Evolutionary conservation across 1,284 basidiomycete genomes (phyloP).

Genomic region (Papiliotrema flavescens): DNA sequence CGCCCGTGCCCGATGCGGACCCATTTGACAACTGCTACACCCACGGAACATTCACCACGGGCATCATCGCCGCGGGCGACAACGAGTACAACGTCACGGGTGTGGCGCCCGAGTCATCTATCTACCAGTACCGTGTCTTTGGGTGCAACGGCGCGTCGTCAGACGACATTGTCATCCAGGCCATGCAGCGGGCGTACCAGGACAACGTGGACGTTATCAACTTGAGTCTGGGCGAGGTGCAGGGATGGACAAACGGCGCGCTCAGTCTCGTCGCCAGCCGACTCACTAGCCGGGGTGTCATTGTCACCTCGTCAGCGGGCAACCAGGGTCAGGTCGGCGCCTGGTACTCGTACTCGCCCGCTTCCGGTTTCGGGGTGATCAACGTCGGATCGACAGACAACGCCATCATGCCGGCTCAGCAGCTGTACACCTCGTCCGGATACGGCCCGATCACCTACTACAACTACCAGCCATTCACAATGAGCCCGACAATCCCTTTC

Average conservation of each 20-base stretch:
- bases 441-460: conserved; percentile 39
- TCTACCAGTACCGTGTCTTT: conserved; percentile 49
- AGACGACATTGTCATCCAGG: conserved; percentile 49
- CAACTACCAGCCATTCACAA: conserved; percentile 26
- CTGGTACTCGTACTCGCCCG: conserved; percentile 48
- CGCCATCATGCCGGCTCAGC: conserved; percentile 33
- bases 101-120: conserved; percentile 39
- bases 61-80: conserved; percentile 55
- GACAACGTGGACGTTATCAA: conserved; percentile 60
- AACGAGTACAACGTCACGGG: conserved; percentile 55
- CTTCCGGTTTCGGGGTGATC: conserved; percentile 43
- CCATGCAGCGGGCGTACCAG: conserved; percentile 50
- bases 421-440: conserved; percentile 34
- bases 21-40: conserved; percentile 50
- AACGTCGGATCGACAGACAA: conserved; percentile 43
- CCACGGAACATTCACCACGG: conserved; percentile 63
- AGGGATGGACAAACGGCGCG: conserved; percentile 58
- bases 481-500: conserved; percentile 11
- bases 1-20: conserved; percentile 44
- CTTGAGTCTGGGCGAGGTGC: conserved; percentile 59
- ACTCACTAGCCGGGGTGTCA: conserved; percentile 54
- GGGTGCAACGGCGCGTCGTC: conserved; percentile 45
- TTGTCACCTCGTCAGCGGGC: conserved; percentile 51
- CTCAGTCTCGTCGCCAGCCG: conserved; percentile 58
- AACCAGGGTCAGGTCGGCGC: conserved; percentile 48